Evolutionary conservation across 345 rosid genomes (phyloP), one percentile per base, ranked within the genome.

Genomic region (Crucihimalaya himalaica): DNA sequence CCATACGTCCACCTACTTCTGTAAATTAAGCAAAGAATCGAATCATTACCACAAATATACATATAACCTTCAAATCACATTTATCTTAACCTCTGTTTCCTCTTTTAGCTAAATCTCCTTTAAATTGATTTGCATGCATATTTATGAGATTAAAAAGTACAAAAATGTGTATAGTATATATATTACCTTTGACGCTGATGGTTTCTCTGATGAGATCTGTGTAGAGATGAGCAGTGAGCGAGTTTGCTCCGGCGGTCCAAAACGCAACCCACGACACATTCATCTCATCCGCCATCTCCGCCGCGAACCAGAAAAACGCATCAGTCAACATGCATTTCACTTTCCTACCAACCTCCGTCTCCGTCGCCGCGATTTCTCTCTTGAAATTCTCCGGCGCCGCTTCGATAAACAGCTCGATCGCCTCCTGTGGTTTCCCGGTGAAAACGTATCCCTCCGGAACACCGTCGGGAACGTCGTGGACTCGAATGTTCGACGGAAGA

Each of bases 261-360:
- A 81, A 73, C 1, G 89, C 63, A 34, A 86, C 19, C 96, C 94
- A 90, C 18, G 85, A 68, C 48, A 79, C 71, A 6, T 28, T 58
- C 70, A 78, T 35, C 20, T 73, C 80, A 23, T 55, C 18, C 0
- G 90, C 88, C 51, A 90, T 70, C 4, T 78, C 83, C 7, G 62
- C 83, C 0, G 76, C 71, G 69, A 72, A 85, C 83, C 81, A 77
- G 45, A 81, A 56, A 81, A 92, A 86, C 16, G 82, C 86, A 34
- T 90, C 95, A 0, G 88, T 72, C 1, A 90, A 18, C 70, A 88
- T 3, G 60, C 86, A 81, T n/a, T 39, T 84, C 50, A 90, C 68
- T 28, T 58, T 71, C 46, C 8, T 40, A 4, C 93, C 89, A 0
- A 53, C 68, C 52, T 79, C 86, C 2, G 21, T 73, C 59, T 63